phyloP scores from a whole-genome alignment of 257 asterid genomes.

The Haberlea rhodopensis region DNA sequence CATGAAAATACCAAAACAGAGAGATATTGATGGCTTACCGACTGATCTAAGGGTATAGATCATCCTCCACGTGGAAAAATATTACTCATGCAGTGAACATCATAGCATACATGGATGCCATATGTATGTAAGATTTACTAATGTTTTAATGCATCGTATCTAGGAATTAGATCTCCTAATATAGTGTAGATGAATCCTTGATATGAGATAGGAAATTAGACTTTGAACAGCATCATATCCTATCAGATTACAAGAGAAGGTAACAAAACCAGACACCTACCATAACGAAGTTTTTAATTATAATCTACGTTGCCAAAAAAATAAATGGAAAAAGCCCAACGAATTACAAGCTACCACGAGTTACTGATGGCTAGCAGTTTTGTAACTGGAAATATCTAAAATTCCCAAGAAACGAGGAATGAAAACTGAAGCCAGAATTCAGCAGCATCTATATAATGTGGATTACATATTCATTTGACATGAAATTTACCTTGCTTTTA shows the following conservation, averaged over 20 bases:
- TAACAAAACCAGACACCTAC: background rate
- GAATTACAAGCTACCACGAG: conserved; percentile 39
- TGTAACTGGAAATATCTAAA: conserved; percentile 38
- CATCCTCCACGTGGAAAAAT: too few species aligned
- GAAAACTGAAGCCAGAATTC: conserved; percentile 39
- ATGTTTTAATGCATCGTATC: background rate
- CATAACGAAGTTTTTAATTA: conserved; percentile 19
- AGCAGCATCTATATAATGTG: conserved; percentile 43
- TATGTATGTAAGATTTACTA: too few species aligned
- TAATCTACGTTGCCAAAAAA: conserved; percentile 24
- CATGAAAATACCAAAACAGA: too few species aligned
- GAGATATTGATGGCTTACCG: too few species aligned
- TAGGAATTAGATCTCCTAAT: background rate
- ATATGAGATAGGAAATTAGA: background rate
- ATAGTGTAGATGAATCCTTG: background rate
- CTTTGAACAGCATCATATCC: background rate
- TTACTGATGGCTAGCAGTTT: conserved; percentile 26
- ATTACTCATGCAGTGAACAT: background rate
- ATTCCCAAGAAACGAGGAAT: conserved; percentile 41
- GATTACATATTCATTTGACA: conserved; percentile 34
- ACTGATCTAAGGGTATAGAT: too few species aligned
- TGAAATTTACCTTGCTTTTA: conserved; percentile 64
- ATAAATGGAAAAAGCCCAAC: conserved; percentile 24
- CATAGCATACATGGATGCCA: background rate
- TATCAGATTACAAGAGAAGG: background rate